Evolutionary conservation across 208 protist species (phyloP).

Genomic region (Perkinsela sp.): DNA sequence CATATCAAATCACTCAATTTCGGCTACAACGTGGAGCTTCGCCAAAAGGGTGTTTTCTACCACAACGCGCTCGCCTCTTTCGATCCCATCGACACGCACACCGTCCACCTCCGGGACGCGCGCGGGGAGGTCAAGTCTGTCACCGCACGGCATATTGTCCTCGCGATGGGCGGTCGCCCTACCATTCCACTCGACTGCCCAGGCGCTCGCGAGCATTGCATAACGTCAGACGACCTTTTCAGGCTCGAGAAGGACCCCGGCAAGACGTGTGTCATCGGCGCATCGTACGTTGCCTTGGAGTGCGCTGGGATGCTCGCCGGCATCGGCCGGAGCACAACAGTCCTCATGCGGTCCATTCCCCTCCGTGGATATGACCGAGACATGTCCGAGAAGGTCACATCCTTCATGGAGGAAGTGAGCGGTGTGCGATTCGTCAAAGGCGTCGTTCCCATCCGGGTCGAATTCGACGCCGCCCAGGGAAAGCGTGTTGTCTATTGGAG

Average conservation of each 20-base stretch:
- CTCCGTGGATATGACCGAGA: conserved; percentile 70
- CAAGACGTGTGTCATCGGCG: conserved; percentile 47
- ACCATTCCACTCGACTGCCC: conserved; percentile 16
- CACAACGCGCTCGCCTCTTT: conserved; percentile 20
- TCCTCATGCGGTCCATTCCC: conserved; percentile 55
- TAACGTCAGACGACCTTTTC: conserved; percentile 56
- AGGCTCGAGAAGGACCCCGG: conserved; percentile 19
- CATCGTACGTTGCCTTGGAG: conserved; percentile 66
- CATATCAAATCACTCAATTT: conserved; percentile 37
- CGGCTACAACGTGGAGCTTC: conserved; percentile 18
- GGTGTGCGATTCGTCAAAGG: conserved; percentile 1
- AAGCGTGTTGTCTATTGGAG: background rate
- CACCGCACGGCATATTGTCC: conserved; percentile 14
- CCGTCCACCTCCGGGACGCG: conserved; percentile 10
- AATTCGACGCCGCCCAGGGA: conserved; percentile 1
- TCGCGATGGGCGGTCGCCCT: conserved; percentile 30
- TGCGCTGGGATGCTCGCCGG: conserved; percentile 52
- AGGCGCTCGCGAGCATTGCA: conserved; percentile 13
- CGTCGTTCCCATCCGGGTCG: conserved; percentile 3
- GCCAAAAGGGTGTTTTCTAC: conserved; percentile 17
- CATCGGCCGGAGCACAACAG: conserved; percentile 41
- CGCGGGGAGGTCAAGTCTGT: conserved; percentile 6
- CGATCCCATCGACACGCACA: conserved; percentile 13
- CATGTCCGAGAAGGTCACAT: conserved; percentile 16
- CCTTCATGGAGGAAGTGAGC: conserved; percentile 14